phyloP scores from a whole-genome alignment of 768 basidiomycete species.

The Agrocybe praecox region DNA sequence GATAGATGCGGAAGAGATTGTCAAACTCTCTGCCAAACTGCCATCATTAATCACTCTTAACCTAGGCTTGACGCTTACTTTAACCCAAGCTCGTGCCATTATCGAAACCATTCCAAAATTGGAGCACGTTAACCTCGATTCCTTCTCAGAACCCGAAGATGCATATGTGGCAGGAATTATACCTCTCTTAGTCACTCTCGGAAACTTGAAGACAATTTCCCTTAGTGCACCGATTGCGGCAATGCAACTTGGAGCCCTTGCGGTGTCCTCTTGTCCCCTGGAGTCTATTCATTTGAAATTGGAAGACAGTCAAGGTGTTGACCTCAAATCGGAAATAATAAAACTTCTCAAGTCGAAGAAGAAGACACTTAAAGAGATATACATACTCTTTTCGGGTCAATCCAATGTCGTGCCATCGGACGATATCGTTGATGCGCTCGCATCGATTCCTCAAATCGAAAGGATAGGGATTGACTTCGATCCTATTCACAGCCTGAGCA shows the following conservation, averaged over 20 bases:
- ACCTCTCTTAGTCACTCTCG: neutral
- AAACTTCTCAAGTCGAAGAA: constrained; percentile 5
- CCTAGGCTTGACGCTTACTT: neutral
- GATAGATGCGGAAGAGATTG: neutral
- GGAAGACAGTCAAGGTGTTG: neutral
- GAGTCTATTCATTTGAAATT: neutral
- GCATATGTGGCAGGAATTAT: neutral
- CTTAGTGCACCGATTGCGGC: neutral
- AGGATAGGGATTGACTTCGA: constrained; percentile 1
- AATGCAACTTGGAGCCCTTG: neutral
- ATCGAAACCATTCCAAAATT: neutral
- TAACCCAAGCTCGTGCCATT: neutral
- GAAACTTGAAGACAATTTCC: neutral
- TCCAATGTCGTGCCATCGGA: neutral
- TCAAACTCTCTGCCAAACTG: neutral
- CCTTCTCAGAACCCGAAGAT: constrained; percentile 4
- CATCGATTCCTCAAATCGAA: neutral
- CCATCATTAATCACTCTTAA: neutral
- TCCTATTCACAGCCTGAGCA: neutral
- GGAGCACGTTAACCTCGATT: neutral
- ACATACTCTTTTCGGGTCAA: neutral
- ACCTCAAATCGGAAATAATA: neutral
- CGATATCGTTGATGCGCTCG: constrained; percentile 1
- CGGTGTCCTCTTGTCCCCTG: neutral
- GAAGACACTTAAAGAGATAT: constrained; percentile 1